Conservation (phyloP, 23 red algal species). For the Gracilaria domingensis region DNA sequence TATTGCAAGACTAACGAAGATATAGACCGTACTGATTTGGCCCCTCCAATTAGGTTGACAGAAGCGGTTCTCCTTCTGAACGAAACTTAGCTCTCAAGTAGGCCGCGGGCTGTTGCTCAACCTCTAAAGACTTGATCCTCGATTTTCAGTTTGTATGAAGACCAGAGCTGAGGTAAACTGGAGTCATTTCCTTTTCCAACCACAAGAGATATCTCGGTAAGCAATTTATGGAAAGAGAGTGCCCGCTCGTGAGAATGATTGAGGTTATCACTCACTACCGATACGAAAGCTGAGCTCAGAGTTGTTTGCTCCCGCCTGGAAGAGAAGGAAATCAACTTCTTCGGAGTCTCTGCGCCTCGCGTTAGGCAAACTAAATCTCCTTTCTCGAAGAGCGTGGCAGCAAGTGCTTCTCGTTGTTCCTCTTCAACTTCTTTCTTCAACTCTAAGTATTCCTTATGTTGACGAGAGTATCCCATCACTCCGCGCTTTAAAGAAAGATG, state of each 20-base stretch:
- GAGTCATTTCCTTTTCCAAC: not conserved
- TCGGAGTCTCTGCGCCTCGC: not conserved
- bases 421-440: slow-evolving; percentile 15
- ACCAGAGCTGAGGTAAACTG: slow-evolving; percentile 11
- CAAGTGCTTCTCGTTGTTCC: slow-evolving; percentile 44
- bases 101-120: no score
- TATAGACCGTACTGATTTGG: no score
- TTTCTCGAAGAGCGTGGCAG: slow-evolving; percentile 38
- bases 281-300: slow-evolving; percentile 47
- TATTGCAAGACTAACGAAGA: no score
- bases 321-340: not conserved
- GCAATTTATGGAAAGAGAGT: slow-evolving; percentile 17
- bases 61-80: no score
- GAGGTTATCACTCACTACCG: slow-evolving; percentile 17
- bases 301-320: not conserved
- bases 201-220: slow-evolving; percentile 23
- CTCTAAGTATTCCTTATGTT: slow-evolving; percentile 10
- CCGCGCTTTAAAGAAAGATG: not conserved
- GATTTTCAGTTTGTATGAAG: slow-evolving; percentile 28
- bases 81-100: no score
- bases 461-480: slow-evolving; percentile 11
- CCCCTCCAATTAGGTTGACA: no score
- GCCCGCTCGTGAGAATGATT: not conserved
- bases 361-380: slow-evolving; percentile 43
- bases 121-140: not conserved